These are phyloP conservation scores for Entomortierella beljakovae DNA, from an alignment of 192 early-diverging fungal species.

Conservation along the genomic window DNA sequence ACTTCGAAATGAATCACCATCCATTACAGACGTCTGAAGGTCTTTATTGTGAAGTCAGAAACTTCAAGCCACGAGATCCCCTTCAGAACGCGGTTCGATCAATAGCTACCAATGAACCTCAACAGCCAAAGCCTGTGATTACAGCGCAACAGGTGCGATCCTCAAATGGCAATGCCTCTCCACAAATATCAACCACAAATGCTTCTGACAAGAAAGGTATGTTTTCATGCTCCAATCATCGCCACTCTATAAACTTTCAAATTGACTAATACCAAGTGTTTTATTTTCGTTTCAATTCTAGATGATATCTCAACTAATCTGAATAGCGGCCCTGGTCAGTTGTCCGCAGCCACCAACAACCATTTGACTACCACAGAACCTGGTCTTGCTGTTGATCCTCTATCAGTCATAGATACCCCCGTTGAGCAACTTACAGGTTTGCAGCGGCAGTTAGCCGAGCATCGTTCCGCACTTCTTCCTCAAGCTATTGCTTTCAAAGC, in stretches of 20 bases:
- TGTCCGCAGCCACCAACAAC: too few species aligned
- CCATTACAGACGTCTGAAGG: not conserved
- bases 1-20: not conserved
- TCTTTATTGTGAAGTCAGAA: not conserved
- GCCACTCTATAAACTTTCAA: too few species aligned
- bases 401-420: not conserved
- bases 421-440: constrained; percentile 35
- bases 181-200: not conserved
- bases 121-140: not conserved
- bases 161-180: not conserved
- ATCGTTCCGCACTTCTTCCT: constrained; percentile 29
- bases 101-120: not conserved
- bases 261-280: too few species aligned
- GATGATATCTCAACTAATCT: too few species aligned
- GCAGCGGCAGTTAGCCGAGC: constrained; percentile 41
- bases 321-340: too few species aligned
- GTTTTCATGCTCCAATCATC: not conserved
- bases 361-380: not conserved
- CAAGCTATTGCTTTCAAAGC: constrained; percentile 24
- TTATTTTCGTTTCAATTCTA: too few species aligned
- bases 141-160: constrained; percentile 1
- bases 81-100: not conserved
- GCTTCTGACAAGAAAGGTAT: not conserved
- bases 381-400: not conserved
- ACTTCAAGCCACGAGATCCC: not conserved